These are phyloP conservation scores for Gnomoniopsis smithogilvyi DNA, from an alignment of 2,329 filamentous ascomycete genomes.

Conservation along the genomic window DNA sequence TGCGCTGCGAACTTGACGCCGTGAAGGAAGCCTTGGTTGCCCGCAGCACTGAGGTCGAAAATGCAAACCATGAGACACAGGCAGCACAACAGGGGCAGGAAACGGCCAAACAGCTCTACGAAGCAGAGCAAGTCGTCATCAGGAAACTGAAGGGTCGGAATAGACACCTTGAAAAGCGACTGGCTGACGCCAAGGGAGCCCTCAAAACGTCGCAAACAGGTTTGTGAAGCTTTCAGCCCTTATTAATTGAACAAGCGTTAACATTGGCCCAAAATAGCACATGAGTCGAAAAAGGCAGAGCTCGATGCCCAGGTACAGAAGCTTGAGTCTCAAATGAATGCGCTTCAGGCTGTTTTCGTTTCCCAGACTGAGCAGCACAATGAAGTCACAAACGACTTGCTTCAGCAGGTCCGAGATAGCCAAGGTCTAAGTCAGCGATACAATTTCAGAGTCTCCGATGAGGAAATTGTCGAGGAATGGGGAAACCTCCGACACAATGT, in stretches of 20 bases:
- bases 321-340: neutral
- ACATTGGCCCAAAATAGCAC: neutral
- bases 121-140: neutral
- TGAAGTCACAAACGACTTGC: neutral
- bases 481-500: constrained; percentile 11
- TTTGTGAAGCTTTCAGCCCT: neutral
- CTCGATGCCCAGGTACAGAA: neutral
- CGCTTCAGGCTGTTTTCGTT: neutral
- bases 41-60: too few relatives aligned
- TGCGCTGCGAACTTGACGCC: too few relatives aligned
- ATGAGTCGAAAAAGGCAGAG: neutral
- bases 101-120: too few relatives aligned
- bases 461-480: constrained; percentile 11
- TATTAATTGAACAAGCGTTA: neutral
- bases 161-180: neutral
- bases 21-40: too few relatives aligned
- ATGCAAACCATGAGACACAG: too few relatives aligned
- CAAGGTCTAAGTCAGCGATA: neutral
- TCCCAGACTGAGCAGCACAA: neutral
- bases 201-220: neutral
- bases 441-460: constrained; percentile 13
- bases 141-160: neutral
- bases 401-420: neutral
- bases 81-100: too few relatives aligned
- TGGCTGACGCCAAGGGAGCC: neutral